Evolutionary conservation across 2,329 filamentous ascomycete genomes (phyloP), one percentile per base, ranked within the genome.

Genomic region (Epichloe sibirici): DNA sequence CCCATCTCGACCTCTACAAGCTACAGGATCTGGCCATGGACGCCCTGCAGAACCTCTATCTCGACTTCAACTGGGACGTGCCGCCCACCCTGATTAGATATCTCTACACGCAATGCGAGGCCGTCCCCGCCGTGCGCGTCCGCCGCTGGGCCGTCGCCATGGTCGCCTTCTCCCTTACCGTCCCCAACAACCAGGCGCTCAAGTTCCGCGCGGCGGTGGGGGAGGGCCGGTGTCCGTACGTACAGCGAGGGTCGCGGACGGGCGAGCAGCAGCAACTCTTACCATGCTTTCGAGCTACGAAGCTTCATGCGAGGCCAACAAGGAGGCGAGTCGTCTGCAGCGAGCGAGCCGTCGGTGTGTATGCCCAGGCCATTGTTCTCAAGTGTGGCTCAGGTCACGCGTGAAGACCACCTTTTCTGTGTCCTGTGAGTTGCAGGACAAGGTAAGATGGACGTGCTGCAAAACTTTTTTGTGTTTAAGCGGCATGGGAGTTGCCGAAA

Each of bases 91-190:
- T 82, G 47, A 65, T 81, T 52, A 63, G 65, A 51, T 77, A 74
- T 55, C 68, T 81, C 11, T 82, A 81, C 64, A 71, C 66, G n/a
- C 70, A 76, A 56, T 77, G 75, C 61, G 73, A 78, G 48, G 63
- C 72, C 12, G 62, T 71, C 31, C 68, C 73, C 38, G 71, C 76
- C 50, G 71, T 75, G 42, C 73, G 78, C 9, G 68, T 82, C 40
- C 74, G 78, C 47, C 75, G 77, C 57, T 82, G 78, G 78, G 73
- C 76, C 51, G 76, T 81, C 5, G 77, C 78, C 53, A 81, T 81
- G 76, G 71, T 78, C 13, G 76, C 77, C n/a, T 81, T 77, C 71
- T 72, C 73, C 3, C 69, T 79, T 35, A 68, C 70, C 25, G 64
- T 63, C 11, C 64, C 70, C 39, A 49, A 47, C 40, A 44, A 55